phyloP scores from a whole-genome alignment of 2,329 filamentous ascomycete species.

The Claviceps sp. region DNA sequence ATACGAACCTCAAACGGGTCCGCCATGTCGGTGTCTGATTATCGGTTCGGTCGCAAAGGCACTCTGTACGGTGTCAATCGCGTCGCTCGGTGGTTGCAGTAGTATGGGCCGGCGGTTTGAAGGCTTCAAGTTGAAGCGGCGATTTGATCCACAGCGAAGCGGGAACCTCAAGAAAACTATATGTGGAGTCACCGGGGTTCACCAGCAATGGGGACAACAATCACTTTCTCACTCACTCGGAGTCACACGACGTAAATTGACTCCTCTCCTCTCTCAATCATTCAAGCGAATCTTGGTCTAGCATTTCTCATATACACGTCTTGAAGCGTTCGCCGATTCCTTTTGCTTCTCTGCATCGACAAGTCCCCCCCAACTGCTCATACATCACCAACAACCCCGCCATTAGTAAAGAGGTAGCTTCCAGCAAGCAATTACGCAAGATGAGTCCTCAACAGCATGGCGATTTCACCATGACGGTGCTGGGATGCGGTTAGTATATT shows the following conservation, averaged over 20 bases:
- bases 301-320: background rate
- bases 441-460: slow-evolving; percentile 20
- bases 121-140: no score
- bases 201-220: no score
- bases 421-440: background rate
- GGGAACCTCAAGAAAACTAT: no score
- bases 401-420: background rate
- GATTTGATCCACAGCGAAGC: no score
- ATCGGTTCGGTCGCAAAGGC: background rate
- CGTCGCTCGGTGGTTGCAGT: no score
- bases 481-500: slow-evolving; percentile 59
- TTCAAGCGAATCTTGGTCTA: background rate
- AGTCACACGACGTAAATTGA: background rate
- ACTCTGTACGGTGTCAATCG: no score
- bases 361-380: background rate
- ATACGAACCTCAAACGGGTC: slow-evolving; percentile 98
- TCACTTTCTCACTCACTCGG: background rate
- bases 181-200: no score
- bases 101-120: no score
- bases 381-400: background rate
- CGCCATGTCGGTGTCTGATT: slow-evolving; percentile 26
- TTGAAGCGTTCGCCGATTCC: background rate
- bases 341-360: background rate
- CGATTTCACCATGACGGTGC: slow-evolving; percentile 60
- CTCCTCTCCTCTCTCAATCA: background rate